Percentiles rank a stretch among this genome's conserved stretches.
These are phyloP conservation scores for Westerdykella sp. DNA, from an alignment of 2,329 filamentous ascomycete species.

Conservation along the genomic window DNA sequence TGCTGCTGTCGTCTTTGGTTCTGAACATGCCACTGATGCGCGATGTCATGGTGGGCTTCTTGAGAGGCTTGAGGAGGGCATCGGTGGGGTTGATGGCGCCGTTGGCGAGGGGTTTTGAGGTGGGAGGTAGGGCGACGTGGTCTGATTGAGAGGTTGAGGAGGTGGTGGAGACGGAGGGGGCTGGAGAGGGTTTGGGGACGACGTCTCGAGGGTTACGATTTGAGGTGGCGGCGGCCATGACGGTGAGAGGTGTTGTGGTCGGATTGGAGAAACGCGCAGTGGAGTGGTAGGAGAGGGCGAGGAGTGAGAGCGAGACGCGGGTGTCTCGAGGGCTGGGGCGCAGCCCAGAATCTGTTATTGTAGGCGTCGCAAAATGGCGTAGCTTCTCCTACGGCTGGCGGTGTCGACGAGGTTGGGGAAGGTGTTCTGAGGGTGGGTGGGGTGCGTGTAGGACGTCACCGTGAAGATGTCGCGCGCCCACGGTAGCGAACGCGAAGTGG, in stretches of 20 bases:
- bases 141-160: slow-evolving; percentile 37
- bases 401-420: slow-evolving; percentile 29
- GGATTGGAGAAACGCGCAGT: slow-evolving; percentile 3
- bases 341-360: slow-evolving; percentile 34
- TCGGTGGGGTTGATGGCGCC: slow-evolving; percentile 29
- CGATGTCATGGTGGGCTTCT: slow-evolving; percentile 40
- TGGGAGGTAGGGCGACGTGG: slow-evolving; percentile 24
- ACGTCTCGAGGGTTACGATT: slow-evolving; percentile 20
- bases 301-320: slow-evolving; percentile 26
- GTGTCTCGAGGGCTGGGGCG: slow-evolving; percentile 36
- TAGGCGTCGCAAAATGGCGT: slow-evolving; percentile 33
- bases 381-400: slow-evolving; percentile 21
- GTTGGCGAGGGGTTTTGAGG: slow-evolving; percentile 20
- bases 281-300: slow-evolving; percentile 1
- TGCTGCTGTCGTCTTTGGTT: slow-evolving; percentile 22
- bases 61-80: slow-evolving; percentile 25
- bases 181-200: slow-evolving; percentile 27
- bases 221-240: slow-evolving; percentile 30
- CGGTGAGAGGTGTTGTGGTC: slow-evolving; percentile 9
- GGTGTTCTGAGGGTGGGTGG: slow-evolving; percentile 21
- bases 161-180: slow-evolving; percentile 30
- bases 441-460: slow-evolving; percentile 26
- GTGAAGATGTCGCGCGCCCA: slow-evolving; percentile 14
- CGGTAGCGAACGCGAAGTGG: slow-evolving; percentile 5
- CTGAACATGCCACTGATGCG: slow-evolving; percentile 38